Evolutionary conservation across 352 stramenopile genomes (phyloP), one percentile per base, ranked within the genome.

Genomic region (Phytophthora uliginosa): DNA sequence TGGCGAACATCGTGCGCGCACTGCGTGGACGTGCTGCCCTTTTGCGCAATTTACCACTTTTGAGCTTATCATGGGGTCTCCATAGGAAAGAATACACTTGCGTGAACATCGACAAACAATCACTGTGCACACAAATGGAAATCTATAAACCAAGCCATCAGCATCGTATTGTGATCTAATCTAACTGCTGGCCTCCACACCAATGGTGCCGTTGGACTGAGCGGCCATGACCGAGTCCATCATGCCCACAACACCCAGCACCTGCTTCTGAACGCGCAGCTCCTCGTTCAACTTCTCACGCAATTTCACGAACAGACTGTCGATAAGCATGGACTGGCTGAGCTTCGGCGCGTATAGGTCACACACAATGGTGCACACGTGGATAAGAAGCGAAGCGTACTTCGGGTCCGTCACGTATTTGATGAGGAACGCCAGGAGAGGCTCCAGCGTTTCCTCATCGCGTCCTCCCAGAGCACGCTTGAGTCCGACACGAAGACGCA

Each of bases 381-480:
- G 90, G 47, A 98, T 89, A 18, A 99, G 85, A 45, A 98, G 73
- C 31, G 84, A 83, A 24, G 94, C 88, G 84, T 98, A 99, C 77
- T 98, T 95, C 22, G 97, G 96, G 79, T 98, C 90, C 52, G 95
- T 95, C 63, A 99, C 93, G 77, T 98, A 99, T 79, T 97, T 96
- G 73, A 97, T 97, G 33, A 98, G 87, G 76, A 99, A 99, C 64
- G 96, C 94, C 28, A 99, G 81, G 40, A 99, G 76, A 17, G 97
- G 95, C 82, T 99, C 95, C 12, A 99, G 81, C 20, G 92, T 94
- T 64, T 98, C 92, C 74, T 99, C 97, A 69, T 99, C 95, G 26
- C 97, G 93, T 59, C 96, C 96, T 15, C 84, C 82, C 13, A 99
- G 77, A 18, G 97, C 97, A 64, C 86, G 90, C 57, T 91, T 85